Percentiles rank a stretch among this genome's conserved stretches.
Evolutionary conservation across 805 yeast species (phyloP).

Genomic region (Lipomyces starkeyi): DNA sequence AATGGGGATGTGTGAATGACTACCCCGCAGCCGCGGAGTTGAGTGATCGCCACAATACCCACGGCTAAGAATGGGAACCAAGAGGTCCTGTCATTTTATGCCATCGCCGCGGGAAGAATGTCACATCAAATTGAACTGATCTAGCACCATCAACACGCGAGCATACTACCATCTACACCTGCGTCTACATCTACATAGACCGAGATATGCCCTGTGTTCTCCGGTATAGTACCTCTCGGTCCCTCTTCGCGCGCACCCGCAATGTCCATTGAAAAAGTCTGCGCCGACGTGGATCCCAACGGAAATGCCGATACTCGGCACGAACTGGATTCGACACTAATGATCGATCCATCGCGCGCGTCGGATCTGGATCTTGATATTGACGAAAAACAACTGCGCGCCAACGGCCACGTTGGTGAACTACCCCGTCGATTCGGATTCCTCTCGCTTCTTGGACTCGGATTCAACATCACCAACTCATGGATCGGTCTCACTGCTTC

Average conservation of each 20-base stretch:
- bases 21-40: too few relatives aligned
- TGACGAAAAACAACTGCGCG: conserved; percentile 11
- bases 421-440: conserved; percentile 8
- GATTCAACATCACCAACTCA: conserved; percentile 31
- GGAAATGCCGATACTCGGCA: not conserved
- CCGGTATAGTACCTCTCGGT: not conserved
- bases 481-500: conserved; percentile 29
- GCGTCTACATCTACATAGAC: too few relatives aligned
- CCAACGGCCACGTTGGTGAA: conserved; percentile 14
- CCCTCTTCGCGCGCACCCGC: not conserved
- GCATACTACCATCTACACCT: too few relatives aligned
- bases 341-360: not conserved
- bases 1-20: too few relatives aligned
- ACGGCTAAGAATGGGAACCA: too few relatives aligned
- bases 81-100: too few relatives aligned
- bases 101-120: too few relatives aligned
- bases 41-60: too few relatives aligned
- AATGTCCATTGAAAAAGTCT: not conserved
- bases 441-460: conserved; percentile 11
- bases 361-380: conserved; percentile 1
- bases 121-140: too few relatives aligned
- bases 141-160: too few relatives aligned
- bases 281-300: not conserved
- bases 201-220: not conserved
- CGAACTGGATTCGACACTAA: not conserved